These are phyloP conservation scores for Arthrobotrys conoides DNA, from an alignment of 2,329 filamentous ascomycete species.

Conservation along the genomic window DNA sequence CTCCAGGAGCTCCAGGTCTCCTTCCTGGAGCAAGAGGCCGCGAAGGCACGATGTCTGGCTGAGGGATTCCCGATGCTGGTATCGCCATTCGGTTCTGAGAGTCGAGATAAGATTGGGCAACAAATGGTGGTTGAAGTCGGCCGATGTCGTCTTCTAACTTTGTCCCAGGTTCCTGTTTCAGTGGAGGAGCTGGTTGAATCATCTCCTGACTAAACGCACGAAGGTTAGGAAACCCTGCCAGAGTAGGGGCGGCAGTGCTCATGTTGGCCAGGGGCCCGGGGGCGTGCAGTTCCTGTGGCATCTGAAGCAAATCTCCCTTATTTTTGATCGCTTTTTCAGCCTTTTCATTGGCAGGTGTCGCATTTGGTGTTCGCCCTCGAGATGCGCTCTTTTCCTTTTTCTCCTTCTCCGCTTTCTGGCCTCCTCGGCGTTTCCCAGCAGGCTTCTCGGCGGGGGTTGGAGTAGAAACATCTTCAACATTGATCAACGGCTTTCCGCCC, in stretches of 20 bases:
- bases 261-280: slow-evolving; percentile 61
- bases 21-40: slow-evolving; percentile 62
- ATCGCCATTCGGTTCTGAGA: slow-evolving; percentile 53
- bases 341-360: slow-evolving; percentile 41
- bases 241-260: slow-evolving; percentile 12
- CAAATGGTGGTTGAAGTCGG: slow-evolving; percentile 42
- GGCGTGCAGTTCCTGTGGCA: slow-evolving; percentile 52
- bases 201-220: slow-evolving; percentile 42
- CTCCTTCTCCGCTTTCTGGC: slow-evolving; percentile 61
- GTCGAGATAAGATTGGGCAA: slow-evolving; percentile 39
- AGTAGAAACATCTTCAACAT: slow-evolving; percentile 52
- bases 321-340: slow-evolving; percentile 42
- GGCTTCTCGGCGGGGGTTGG: slow-evolving; percentile 53
- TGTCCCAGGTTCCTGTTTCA: slow-evolving; percentile 52
- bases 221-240: neutral
- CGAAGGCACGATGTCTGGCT: slow-evolving; percentile 54
- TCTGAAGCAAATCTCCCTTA: slow-evolving; percentile 49
- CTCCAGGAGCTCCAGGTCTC: slow-evolving; percentile 50
- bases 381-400: slow-evolving; percentile 62
- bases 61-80: slow-evolving; percentile 40
- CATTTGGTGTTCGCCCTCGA: slow-evolving; percentile 49
- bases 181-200: slow-evolving; percentile 40
- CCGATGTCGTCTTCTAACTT: slow-evolving; percentile 50
- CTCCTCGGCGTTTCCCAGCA: slow-evolving; percentile 48
- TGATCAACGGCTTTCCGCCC: slow-evolving; percentile 44